Percentiles rank a stretch among this genome's conserved stretches.
Evolutionary conservation across 352 stramenopile genomes (phyloP).

Genomic region (Phytopythium montanum): DNA sequence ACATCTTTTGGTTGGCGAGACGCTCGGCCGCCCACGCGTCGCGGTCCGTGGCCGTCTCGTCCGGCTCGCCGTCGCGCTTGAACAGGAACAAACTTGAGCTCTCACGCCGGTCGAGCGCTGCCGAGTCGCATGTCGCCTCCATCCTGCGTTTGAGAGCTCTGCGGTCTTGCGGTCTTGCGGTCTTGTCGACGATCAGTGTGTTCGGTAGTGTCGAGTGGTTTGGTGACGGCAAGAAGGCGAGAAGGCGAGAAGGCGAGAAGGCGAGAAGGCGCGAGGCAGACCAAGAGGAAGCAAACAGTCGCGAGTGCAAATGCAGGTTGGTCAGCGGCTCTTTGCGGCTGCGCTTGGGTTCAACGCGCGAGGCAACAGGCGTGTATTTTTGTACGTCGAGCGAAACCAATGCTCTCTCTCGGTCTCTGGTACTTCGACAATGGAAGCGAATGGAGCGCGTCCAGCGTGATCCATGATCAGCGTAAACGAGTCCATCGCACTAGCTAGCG

Average conservation of each 20-base stretch:
- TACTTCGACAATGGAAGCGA: too few relatives aligned
- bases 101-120: conserved; percentile 20
- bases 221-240: not conserved
- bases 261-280: not conserved
- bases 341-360: too few relatives aligned
- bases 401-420: not conserved
- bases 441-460: too few relatives aligned
- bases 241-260: too few relatives aligned
- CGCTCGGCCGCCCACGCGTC: conserved; percentile 33
- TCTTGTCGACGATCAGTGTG: not conserved
- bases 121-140: not conserved
- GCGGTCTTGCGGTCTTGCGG: not conserved
- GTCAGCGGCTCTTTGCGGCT: not conserved
- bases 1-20: conserved; percentile 48
- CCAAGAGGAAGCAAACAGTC: not conserved
- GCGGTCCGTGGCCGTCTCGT: conserved; percentile 38
- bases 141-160: not conserved
- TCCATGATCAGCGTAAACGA: too few relatives aligned
- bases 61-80: conserved; percentile 28
- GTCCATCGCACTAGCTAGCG: too few relatives aligned
- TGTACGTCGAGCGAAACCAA: not conserved
- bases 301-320: not conserved
- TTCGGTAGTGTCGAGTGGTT: not conserved
- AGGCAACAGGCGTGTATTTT: not conserved
- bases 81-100: conserved; percentile 57